A percentile compares a stretch with the other conserved stretches of the same genome.
phyloP scores from a whole-genome alignment of 805 yeast genomes.

The Candida patagonica region DNA sequence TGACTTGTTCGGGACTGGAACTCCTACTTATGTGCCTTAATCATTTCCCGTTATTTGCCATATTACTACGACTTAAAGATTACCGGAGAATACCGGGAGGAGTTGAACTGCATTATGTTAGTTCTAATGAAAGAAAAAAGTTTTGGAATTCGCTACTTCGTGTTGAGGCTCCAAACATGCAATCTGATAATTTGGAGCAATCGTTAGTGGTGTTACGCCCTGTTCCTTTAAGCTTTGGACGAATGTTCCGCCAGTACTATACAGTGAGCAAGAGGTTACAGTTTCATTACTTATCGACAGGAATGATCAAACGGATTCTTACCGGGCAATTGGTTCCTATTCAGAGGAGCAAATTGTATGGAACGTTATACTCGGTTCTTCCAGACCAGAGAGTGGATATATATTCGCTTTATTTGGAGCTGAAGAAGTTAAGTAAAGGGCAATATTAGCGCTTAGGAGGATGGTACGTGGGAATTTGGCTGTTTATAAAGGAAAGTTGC shows the following conservation, averaged over 20 bases:
- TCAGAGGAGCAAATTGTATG: slow-evolving; percentile 42
- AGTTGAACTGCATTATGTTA: slow-evolving; percentile 25
- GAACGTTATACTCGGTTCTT: slow-evolving; percentile 42
- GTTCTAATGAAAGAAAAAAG: neutral
- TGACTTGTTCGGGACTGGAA: slow-evolving; percentile 45
- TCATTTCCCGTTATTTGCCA: slow-evolving; percentile 79
- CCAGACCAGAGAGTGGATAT: slow-evolving; percentile 33
- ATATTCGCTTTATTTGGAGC: slow-evolving; percentile 9
- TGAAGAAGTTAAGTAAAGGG: slow-evolving; percentile 2
- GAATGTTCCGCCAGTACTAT: slow-evolving; percentile 42
- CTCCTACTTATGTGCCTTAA: slow-evolving; percentile 55
- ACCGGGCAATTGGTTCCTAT: slow-evolving; percentile 40
- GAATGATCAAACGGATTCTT: slow-evolving; percentile 33
- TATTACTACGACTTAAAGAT: slow-evolving; percentile 71
- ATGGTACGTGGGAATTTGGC: too few relatives aligned
- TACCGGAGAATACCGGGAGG: slow-evolving; percentile 62
- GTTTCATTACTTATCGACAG: slow-evolving; percentile 35
- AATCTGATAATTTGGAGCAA: slow-evolving; percentile 6
- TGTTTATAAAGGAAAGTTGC: too few relatives aligned
- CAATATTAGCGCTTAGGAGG: too few relatives aligned
- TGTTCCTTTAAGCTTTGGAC: slow-evolving; percentile 35
- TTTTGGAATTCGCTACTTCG: neutral
- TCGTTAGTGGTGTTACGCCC: slow-evolving; percentile 29
- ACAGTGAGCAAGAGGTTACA: slow-evolving; percentile 33
- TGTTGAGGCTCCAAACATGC: neutral